These are phyloP conservation scores for Aspergillus sclerotiicarbonarius DNA, from an alignment of 495 filamentous ascomycete genomes.

Conservation along the genomic window DNA sequence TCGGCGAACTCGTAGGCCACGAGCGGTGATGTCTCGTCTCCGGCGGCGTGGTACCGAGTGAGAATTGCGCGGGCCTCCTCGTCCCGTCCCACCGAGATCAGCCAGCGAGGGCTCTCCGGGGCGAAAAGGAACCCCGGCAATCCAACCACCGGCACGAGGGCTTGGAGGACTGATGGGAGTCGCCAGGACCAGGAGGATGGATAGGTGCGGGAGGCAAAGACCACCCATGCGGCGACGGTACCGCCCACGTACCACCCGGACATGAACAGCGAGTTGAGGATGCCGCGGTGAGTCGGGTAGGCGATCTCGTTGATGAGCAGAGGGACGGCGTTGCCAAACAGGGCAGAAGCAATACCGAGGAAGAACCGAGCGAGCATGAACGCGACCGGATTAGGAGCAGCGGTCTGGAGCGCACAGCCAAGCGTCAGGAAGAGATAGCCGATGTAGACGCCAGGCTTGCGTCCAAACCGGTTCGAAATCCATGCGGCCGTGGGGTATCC, in stretches of 20 bases:
- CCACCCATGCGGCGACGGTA: constrained; percentile 32
- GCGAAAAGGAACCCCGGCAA: constrained; percentile 38
- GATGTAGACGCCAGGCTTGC: constrained; percentile 55
- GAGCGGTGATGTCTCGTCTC: constrained; percentile 17
- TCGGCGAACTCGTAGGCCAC: constrained; percentile 26
- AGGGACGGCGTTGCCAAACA: constrained; percentile 59
- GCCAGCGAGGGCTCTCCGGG: constrained; percentile 45
- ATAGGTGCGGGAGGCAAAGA: constrained; percentile 28
- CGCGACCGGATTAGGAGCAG: constrained; percentile 39
- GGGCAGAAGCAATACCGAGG: constrained; percentile 58
- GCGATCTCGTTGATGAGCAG: constrained; percentile 62
- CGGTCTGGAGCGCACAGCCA: constrained; percentile 56
- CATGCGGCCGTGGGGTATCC: constrained; percentile 59
- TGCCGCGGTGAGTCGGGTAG: constrained; percentile 61
- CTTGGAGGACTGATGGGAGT: constrained; percentile 51
- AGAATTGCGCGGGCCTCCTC: constrained; percentile 38
- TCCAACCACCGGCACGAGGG: constrained; percentile 41
- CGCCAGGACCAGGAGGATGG: constrained; percentile 47
- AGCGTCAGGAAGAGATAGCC: constrained; percentile 59
- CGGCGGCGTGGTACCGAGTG: constrained; percentile 26
- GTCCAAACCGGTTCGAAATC: constrained; percentile 57
- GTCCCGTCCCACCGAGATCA: constrained; percentile 31
- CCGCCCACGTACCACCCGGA: constrained; percentile 62
- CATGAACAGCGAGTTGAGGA: constrained; percentile 62
- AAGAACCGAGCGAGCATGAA: constrained; percentile 61